These are phyloP conservation scores for Zea luxurians DNA, from an alignment of 176 grass and related monocot genomes.

Conservation along the genomic window DNA sequence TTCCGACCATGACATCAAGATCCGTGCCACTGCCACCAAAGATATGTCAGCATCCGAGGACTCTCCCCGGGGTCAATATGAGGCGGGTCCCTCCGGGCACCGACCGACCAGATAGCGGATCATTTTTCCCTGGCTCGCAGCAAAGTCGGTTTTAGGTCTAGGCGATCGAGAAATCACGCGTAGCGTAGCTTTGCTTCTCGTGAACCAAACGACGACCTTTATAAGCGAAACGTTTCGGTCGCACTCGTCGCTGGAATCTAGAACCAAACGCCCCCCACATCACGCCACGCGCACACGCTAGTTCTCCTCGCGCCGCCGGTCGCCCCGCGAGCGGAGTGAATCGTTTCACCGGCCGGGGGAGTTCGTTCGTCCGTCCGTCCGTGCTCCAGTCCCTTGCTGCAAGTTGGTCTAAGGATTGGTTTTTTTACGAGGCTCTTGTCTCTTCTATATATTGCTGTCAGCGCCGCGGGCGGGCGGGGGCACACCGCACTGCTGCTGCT, in stretches of 20 bases:
- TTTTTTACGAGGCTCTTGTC: conserved; percentile 24
- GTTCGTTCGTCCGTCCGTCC: conserved; percentile 4
- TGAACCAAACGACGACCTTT: conserved; percentile 11
- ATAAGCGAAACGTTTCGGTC: conserved; percentile 28
- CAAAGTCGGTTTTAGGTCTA: not conserved
- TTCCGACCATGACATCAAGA: conserved; percentile 3
- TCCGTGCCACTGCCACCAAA: not conserved
- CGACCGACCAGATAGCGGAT: conserved; percentile 27
- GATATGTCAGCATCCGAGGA: conserved; percentile 29
- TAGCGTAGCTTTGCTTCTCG: not conserved
- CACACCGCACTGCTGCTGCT: not conserved
- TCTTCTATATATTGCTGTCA: not conserved
- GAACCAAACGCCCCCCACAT: conserved; percentile 28
- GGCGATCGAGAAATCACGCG: not conserved
- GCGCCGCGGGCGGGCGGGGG: conserved; percentile 2
- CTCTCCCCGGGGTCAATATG: conserved; percentile 20
- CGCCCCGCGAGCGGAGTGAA: conserved; percentile 18
- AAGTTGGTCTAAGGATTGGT: conserved; percentile 36
- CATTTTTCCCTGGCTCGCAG: conserved; percentile 32
- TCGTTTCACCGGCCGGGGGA: not conserved
- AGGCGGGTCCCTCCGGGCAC: conserved; percentile 15
- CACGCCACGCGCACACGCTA: not conserved
- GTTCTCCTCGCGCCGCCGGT: conserved; percentile 24
- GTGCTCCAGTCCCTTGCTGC: not conserved
- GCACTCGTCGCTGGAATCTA: conserved; percentile 23